Percentiles rank a stretch among this genome's conserved stretches.
Conservation (phyloP, 192 early-diverging fungal genomes). For the Coemansia sp. region DNA sequence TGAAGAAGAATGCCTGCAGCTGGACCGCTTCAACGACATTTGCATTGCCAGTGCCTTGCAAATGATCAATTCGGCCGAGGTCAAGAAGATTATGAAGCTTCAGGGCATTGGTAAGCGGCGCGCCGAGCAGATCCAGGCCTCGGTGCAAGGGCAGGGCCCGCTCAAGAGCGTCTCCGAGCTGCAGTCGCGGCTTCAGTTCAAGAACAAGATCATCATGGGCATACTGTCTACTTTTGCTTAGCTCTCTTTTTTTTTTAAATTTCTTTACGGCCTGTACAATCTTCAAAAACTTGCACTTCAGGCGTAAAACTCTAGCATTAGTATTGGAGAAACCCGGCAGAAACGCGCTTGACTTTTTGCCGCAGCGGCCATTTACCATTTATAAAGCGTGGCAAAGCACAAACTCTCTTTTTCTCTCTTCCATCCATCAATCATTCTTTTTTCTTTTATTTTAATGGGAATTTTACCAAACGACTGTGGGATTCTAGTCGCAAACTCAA, state of each 20-base stretch:
- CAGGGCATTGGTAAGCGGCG: constrained; percentile 59
- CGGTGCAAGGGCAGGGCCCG: constrained; percentile 40
- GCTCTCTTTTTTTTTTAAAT: background rate
- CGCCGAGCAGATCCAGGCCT: constrained; percentile 55
- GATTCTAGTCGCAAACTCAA: too few species aligned
- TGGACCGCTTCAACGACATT: constrained; percentile 39
- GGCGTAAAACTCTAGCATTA: background rate
- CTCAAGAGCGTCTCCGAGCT: constrained; percentile 39
- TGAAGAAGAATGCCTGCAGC: constrained; percentile 16
- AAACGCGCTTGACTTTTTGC: too few species aligned
- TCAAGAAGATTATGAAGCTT: constrained; percentile 54
- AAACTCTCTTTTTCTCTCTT: background rate
- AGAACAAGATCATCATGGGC: constrained; percentile 44
- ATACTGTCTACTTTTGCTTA: constrained; percentile 48
- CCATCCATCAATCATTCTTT: background rate
- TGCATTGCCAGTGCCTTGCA: constrained; percentile 49
- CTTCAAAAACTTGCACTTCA: background rate
- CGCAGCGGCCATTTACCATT: too few species aligned
- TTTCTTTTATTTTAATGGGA: background rate
- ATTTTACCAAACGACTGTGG: background rate
- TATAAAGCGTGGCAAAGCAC: too few species aligned
- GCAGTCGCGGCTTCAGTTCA: constrained; percentile 33
- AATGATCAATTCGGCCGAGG: constrained; percentile 55
- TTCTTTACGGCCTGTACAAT: background rate
- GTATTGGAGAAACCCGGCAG: background rate